Percentiles rank a stretch among this genome's conserved stretches.
These are phyloP conservation scores for Rhizophora mangle DNA, from an alignment of 345 rosid genomes.

Conservation along the genomic window DNA sequence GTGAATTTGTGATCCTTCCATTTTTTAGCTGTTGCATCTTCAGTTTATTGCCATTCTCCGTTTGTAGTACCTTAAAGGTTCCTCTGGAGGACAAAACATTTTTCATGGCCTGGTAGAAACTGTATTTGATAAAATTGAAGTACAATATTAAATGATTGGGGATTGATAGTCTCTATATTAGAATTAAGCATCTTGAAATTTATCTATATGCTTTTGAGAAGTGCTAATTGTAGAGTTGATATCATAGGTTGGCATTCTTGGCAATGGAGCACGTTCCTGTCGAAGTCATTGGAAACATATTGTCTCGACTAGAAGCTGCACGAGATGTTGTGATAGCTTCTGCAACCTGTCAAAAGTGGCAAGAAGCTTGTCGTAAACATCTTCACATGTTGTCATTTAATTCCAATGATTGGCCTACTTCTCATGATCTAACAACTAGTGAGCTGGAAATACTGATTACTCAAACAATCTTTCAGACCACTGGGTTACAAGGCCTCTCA, in stretches of 20 bases:
- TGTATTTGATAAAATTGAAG: no score
- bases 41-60: no score
- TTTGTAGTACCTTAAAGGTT: no score
- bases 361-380: constrained; percentile 64
- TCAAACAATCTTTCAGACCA: constrained; percentile 77
- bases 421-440: constrained; percentile 49
- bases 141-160: no score
- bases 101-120: no score
- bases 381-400: constrained; percentile 67
- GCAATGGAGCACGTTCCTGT: constrained; percentile 79
- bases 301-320: constrained; percentile 71
- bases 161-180: no score
- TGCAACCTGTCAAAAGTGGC: constrained; percentile 74
- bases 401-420: constrained; percentile 56
- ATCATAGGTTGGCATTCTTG: background rate
- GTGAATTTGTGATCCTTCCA: no score
- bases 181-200: no score
- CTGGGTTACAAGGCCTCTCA: constrained; percentile 58
- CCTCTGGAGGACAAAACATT: no score
- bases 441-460: constrained; percentile 68
- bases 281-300: constrained; percentile 81
- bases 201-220: background rate
- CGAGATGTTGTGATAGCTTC: constrained; percentile 80
- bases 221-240: constrained; percentile 9
- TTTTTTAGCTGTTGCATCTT: no score